Conservation (phyloP, 805 yeast species). For the Teunomyces cretensis region DNA sequence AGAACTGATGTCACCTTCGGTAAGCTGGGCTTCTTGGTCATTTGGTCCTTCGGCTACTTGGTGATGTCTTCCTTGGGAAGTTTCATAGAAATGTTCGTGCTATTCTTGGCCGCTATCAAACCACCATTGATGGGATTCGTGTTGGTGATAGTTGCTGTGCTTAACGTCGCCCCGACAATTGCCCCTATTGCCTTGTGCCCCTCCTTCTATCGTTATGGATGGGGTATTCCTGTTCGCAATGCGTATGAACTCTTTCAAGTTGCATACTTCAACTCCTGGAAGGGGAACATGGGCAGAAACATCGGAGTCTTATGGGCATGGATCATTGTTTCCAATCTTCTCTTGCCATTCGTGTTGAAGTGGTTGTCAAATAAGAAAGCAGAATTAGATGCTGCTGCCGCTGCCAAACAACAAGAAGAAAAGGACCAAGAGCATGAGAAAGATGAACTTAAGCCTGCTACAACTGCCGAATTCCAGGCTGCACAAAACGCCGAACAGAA, state of each 20-base stretch:
- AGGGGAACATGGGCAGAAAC: slow-evolving; percentile 33
- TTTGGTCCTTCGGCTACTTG: slow-evolving; percentile 31
- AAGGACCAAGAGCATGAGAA: slow-evolving; percentile 2
- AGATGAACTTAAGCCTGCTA: neutral
- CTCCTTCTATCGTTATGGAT: slow-evolving; percentile 27
- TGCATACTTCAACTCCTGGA: slow-evolving; percentile 32
- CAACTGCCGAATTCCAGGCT: neutral
- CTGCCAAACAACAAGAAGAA: slow-evolving; percentile 8
- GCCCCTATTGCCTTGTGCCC: slow-evolving; percentile 29
- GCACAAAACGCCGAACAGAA: neutral
- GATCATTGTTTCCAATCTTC: slow-evolving; percentile 26
- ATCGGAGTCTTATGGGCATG: slow-evolving; percentile 32
- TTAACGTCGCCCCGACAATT: slow-evolving; percentile 31
- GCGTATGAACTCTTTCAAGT: slow-evolving; percentile 32
- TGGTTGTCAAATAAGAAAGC: slow-evolving; percentile 16
- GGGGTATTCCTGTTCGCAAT: slow-evolving; percentile 27
- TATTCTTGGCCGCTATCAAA: slow-evolving; percentile 21
- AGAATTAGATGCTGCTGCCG: slow-evolving; percentile 9
- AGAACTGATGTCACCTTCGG: slow-evolving; percentile 24
- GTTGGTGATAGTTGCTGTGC: slow-evolving; percentile 26
- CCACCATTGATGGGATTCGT: slow-evolving; percentile 29
- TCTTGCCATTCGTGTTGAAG: slow-evolving; percentile 28
- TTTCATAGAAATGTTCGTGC: slow-evolving; percentile 26
- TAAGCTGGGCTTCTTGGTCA: slow-evolving; percentile 30
- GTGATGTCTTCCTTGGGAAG: slow-evolving; percentile 32